Evolutionary conservation across 805 yeast genomes (phyloP).

Genomic region (Kazachstania africana): DNA sequence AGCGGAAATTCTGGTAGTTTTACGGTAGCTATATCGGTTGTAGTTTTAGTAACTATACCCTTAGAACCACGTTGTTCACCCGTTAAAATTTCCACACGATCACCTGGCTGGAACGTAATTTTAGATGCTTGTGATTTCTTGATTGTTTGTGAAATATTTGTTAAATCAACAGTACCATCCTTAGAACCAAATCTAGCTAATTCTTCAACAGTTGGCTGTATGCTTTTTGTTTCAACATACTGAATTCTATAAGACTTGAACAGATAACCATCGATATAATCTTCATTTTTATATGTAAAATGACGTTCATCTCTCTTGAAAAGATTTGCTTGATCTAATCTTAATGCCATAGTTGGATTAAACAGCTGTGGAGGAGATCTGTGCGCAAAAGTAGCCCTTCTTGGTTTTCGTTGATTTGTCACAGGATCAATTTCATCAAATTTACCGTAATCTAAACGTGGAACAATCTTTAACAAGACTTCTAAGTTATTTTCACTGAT

Average conservation of each 20-base stretch:
- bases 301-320: slow-evolving; percentile 54
- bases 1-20: slow-evolving; percentile 37
- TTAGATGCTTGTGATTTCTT: slow-evolving; percentile 47
- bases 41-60: slow-evolving; percentile 63
- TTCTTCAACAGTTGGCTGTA: slow-evolving; percentile 82
- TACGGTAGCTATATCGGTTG: slow-evolving; percentile 49
- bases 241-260: slow-evolving; percentile 79
- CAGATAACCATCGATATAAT: slow-evolving; percentile 79
- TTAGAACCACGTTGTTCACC: slow-evolving; percentile 90
- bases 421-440: slow-evolving; percentile 42
- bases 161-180: slow-evolving; percentile 81
- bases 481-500: slow-evolving; percentile 91
- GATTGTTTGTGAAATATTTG: slow-evolving; percentile 77
- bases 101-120: slow-evolving; percentile 79
- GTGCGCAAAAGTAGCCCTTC: slow-evolving; percentile 44
- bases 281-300: slow-evolving; percentile 74
- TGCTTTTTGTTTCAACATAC: slow-evolving; percentile 66
- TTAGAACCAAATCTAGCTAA: slow-evolving; percentile 68
- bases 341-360: slow-evolving; percentile 78
- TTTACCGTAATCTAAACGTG: slow-evolving; percentile 85
- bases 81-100: slow-evolving; percentile 76
- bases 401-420: slow-evolving; percentile 36
- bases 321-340: slow-evolving; percentile 65
- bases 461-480: slow-evolving; percentile 86
- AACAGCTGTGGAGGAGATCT: slow-evolving; percentile 83